These are phyloP conservation scores for Albizia julibrissin DNA, from an alignment of 306 rosid species.

Conservation along the genomic window DNA sequence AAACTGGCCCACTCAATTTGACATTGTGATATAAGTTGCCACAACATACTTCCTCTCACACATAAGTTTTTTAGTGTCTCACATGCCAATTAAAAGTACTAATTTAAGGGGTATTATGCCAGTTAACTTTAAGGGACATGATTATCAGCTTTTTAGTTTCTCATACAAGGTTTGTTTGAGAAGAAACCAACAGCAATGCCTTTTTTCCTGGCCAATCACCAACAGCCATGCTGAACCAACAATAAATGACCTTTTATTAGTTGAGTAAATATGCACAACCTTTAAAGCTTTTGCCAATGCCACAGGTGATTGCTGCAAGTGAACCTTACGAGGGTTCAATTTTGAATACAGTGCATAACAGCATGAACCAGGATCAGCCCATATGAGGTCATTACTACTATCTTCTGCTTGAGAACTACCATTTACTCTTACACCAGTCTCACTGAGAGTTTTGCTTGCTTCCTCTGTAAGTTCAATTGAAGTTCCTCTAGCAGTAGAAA, in stretches of 20 bases:
- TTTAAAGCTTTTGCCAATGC: slow-evolving; percentile 96
- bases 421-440: slow-evolving; percentile 33
- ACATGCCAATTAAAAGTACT: slow-evolving; percentile 4
- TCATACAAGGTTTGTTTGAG: slow-evolving; percentile 3
- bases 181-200: slow-evolving; percentile 29
- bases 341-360: slow-evolving; percentile 81
- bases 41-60: background rate
- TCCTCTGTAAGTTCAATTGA: slow-evolving; percentile 30
- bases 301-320: slow-evolving; percentile 87
- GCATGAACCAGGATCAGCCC: slow-evolving; percentile 93
- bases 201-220: background rate
- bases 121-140: background rate
- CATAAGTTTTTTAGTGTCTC: too few species aligned
- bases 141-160: background rate
- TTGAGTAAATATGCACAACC: slow-evolving; percentile 46
- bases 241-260: slow-evolving; percentile 19
- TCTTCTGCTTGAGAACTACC: slow-evolving; percentile 52
- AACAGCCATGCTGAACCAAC: slow-evolving; percentile 21
- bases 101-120: slow-evolving; percentile 6
- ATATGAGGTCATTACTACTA: slow-evolving; percentile 49
- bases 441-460: slow-evolving; percentile 28
- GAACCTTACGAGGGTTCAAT: slow-evolving; percentile 63
- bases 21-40: background rate
- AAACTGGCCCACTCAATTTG: background rate
- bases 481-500: slow-evolving; percentile 39